Evolutionary conservation across 2,329 filamentous ascomycete genomes (phyloP).

Genomic region (Cercospora sojina): DNA sequence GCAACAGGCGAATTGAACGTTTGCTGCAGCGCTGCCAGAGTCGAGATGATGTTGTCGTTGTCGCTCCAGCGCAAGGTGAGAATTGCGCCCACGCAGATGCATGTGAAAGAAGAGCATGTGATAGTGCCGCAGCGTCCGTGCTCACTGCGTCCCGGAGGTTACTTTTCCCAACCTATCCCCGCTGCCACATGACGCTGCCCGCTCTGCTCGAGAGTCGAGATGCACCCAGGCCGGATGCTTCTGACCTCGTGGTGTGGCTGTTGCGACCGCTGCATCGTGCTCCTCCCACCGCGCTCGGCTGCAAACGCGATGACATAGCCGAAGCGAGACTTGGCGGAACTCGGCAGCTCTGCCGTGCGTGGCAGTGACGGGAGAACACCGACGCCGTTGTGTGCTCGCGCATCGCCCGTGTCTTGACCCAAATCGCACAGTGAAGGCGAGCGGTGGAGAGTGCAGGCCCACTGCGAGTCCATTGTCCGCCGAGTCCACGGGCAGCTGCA

Average conservation of each 20-base stretch:
- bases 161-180: neutral
- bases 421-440: neutral
- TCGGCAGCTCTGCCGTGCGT: neutral
- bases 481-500: neutral
- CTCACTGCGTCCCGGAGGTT: neutral
- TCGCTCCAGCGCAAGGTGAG: slow-evolving; percentile 2
- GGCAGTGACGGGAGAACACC: neutral
- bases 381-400: neutral
- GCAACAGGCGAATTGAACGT: neutral
- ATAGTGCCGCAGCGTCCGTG: slow-evolving; percentile 4
- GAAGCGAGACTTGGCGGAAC: neutral
- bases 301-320: neutral
- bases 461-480: neutral
- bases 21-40: neutral
- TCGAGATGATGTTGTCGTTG: neutral
- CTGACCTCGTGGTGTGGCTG: neutral
- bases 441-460: neutral
- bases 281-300: neutral
- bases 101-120: slow-evolving; percentile 10
- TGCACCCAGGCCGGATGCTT: neutral
- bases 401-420: neutral
- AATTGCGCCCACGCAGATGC: slow-evolving; percentile 6
- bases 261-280: neutral
- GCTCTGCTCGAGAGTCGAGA: neutral
- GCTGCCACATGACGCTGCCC: neutral